These are phyloP conservation scores for Fonsecaea erecta DNA, from an alignment of 2,329 filamentous ascomycete species.

Conservation along the genomic window DNA sequence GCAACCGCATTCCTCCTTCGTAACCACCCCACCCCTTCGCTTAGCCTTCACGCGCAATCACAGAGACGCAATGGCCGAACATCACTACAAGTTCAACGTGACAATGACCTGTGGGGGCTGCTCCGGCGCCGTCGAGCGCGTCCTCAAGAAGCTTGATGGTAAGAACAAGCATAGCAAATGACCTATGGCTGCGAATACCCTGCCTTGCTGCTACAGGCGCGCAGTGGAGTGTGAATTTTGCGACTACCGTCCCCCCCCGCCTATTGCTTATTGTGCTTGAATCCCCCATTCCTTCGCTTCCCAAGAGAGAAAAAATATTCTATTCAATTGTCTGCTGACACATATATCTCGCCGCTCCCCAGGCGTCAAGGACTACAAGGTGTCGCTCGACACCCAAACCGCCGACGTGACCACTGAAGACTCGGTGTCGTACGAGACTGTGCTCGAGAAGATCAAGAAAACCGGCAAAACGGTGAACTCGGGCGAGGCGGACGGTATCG, in stretches of 20 bases:
- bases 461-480: slow-evolving; percentile 90
- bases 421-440: slow-evolving; percentile 74
- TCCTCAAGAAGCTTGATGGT: slow-evolving; percentile 92
- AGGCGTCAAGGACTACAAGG: slow-evolving; percentile 87
- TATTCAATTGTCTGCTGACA: too few species aligned
- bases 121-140: slow-evolving; percentile 89
- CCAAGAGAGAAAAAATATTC: slow-evolving; percentile 15
- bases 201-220: not conserved
- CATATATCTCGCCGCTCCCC: slow-evolving; percentile 29
- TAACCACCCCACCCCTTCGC: not conserved
- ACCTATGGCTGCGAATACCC: not conserved
- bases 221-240: too few species aligned
- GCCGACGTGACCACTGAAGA: slow-evolving; percentile 75
- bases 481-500: slow-evolving; percentile 51
- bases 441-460: slow-evolving; percentile 88
- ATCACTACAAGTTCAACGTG: slow-evolving; percentile 95
- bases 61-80: slow-evolving; percentile 62
- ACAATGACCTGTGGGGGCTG: slow-evolving; percentile 95
- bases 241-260: slow-evolving; percentile 1
- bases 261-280: not conserved
- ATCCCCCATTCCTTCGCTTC: slow-evolving; percentile 14
- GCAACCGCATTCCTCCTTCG: not conserved
- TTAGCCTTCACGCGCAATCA: not conserved
- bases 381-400: slow-evolving; percentile 83
- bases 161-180: slow-evolving; percentile 38